Evolutionary conservation across 768 basidiomycete species (phyloP).

Genomic region (Tephrocybe sp.): DNA sequence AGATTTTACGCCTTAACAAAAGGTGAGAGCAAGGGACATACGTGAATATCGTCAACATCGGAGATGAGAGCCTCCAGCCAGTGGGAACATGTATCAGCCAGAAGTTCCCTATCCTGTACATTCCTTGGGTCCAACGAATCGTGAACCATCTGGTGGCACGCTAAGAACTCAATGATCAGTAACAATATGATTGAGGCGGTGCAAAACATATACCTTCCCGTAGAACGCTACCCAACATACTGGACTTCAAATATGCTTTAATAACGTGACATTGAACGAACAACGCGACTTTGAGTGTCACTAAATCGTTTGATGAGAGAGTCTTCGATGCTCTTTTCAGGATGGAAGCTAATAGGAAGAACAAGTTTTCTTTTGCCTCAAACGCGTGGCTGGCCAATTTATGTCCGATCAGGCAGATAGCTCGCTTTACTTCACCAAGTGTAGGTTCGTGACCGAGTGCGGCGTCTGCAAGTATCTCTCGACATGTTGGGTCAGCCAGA

Average conservation of each 20-base stretch:
- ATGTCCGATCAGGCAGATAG: constrained; percentile 38
- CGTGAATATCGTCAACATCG: constrained; percentile 1
- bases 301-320: constrained; percentile 30
- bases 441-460: constrained; percentile 27
- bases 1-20: background rate
- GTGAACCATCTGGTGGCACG: constrained; percentile 38
- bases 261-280: constrained; percentile 35
- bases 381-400: constrained; percentile 23
- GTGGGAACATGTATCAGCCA: constrained; percentile 38
- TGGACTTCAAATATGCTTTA: constrained; percentile 32
- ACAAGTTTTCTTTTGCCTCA: constrained; percentile 26
- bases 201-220: constrained; percentile 31
- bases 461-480: constrained; percentile 33
- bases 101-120: constrained; percentile 35
- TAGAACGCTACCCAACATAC: constrained; percentile 21
- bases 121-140: constrained; percentile 35
- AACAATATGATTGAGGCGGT: background rate
- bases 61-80: constrained; percentile 35
- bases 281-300: constrained; percentile 37
- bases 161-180: constrained; percentile 29
- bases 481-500: constrained; percentile 26
- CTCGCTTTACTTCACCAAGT: constrained; percentile 31
- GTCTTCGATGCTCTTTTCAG: constrained; percentile 24
- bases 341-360: constrained; percentile 41
- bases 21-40: background rate